Evolutionary conservation across 345 rosid genomes (phyloP).

Genomic region (Rhodamnia rubescens): DNA sequence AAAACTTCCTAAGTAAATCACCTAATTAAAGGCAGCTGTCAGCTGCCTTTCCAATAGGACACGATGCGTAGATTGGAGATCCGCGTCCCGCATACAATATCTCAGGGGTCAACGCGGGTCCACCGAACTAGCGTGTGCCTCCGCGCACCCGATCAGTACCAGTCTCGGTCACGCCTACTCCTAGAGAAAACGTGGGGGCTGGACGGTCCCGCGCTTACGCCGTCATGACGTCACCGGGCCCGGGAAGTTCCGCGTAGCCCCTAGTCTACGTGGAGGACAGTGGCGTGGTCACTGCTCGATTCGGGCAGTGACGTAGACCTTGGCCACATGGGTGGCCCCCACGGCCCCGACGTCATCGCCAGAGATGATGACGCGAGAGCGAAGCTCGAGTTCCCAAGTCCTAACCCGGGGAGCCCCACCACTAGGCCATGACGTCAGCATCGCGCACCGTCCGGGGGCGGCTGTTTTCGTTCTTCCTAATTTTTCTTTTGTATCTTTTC

Average conservation of each 20-base stretch:
- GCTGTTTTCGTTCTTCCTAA: background rate
- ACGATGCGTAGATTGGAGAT: background rate
- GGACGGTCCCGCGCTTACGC: background rate
- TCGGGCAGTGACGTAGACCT: background rate
- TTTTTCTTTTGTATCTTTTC: background rate
- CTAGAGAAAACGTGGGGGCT: background rate
- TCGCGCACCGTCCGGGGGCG: conserved; percentile 11
- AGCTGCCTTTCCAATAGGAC: too few relatives aligned
- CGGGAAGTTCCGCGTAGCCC: background rate
- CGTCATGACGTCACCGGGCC: background rate
- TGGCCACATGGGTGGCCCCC: background rate
- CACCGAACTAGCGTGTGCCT: background rate
- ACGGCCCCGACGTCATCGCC: conserved; percentile 1
- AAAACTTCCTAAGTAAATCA: too few relatives aligned
- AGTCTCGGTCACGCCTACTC: background rate
- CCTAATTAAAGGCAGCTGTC: too few relatives aligned
- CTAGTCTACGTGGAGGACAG: background rate
- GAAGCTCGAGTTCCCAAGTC: background rate
- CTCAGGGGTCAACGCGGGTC: background rate
- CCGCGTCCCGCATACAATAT: background rate
- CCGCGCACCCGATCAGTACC: background rate
- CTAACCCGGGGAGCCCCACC: too few relatives aligned
- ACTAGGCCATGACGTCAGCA: conserved; percentile 1
- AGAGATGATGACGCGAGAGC: background rate
- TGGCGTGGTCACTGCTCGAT: background rate